A percentile compares a stretch with the other conserved stretches of the same genome.
phyloP scores from a whole-genome alignment of 2,329 filamentous ascomycete species.

The Curvularia sp. region DNA sequence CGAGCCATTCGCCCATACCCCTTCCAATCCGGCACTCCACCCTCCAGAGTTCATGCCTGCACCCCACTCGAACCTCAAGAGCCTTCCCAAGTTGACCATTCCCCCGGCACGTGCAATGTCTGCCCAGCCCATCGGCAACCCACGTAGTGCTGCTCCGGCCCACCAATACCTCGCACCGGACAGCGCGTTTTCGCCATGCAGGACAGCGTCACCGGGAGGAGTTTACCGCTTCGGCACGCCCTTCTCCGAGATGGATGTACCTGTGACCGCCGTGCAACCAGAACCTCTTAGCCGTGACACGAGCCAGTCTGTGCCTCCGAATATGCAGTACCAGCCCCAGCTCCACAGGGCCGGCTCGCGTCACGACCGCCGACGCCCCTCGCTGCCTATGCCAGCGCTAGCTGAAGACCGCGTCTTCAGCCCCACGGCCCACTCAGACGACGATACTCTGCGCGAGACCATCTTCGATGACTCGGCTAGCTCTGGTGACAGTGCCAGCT shows the following conservation, averaged over 20 bases:
- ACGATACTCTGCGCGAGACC: conserved; percentile 43
- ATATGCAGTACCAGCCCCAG: conserved; percentile 78
- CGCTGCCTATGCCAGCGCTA: conserved; percentile 73
- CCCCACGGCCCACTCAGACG: conserved; percentile 44
- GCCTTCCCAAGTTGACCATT: conserved; percentile 64
- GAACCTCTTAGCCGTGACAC: conserved; percentile 78
- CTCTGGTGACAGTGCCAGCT: conserved; percentile 33
- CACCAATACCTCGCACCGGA: conserved; percentile 42
- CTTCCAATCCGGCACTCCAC: conserved; percentile 43
- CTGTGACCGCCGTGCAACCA: conserved; percentile 73
- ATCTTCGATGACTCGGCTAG: conserved; percentile 37
- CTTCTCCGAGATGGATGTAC: conserved; percentile 89
- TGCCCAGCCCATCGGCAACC: conserved; percentile 39
- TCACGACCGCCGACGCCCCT: conserved; percentile 65
- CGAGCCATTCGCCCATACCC: conserved; percentile 30
- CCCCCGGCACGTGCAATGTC: conserved; percentile 54
- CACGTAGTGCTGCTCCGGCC: conserved; percentile 34
- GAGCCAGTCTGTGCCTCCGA: conserved; percentile 90
- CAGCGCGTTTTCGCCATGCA: conserved; percentile 55
- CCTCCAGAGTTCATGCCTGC: conserved; percentile 52
- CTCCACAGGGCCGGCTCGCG: conserved; percentile 56
- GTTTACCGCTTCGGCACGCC: conserved; percentile 84
- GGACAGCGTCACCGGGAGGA: conserved; percentile 62
- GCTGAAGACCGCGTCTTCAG: conserved; percentile 66
- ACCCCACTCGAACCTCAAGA: conserved; percentile 60